These are phyloP conservation scores for Glutinoglossum americanum DNA, from an alignment of 495 filamentous ascomycete species.

Conservation along the genomic window DNA sequence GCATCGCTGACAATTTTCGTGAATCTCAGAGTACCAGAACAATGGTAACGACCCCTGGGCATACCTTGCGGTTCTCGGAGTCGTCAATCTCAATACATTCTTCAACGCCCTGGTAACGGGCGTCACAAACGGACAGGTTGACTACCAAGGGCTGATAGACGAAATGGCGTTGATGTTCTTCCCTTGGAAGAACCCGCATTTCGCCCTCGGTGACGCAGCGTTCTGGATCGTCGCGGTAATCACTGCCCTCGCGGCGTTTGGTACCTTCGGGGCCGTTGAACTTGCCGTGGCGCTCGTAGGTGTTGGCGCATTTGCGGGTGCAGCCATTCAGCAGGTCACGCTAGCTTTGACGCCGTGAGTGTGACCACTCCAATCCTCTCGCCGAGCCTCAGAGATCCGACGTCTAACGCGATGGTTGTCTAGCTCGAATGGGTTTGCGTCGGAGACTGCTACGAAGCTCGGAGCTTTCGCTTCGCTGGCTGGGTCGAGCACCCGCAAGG, in stretches of 20 bases:
- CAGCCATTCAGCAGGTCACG: neutral
- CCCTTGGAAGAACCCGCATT: slow-evolving; percentile 5
- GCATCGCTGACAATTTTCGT: neutral
- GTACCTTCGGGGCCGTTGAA: neutral
- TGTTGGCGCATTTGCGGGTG: neutral
- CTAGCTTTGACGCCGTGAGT: neutral
- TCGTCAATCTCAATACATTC: slow-evolving; percentile 3
- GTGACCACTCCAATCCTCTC: neutral
- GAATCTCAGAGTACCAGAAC: neutral
- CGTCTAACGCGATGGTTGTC: too few relatives aligned
- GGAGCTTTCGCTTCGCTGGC: neutral
- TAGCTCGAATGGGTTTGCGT: neutral
- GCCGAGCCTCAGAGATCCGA: too few relatives aligned
- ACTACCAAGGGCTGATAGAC: neutral
- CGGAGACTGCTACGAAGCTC: neutral
- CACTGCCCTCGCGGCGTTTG: neutral
- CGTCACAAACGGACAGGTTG: slow-evolving; percentile 4
- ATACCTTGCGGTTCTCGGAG: neutral
- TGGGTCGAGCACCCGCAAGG: neutral
- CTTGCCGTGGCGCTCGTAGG: neutral
- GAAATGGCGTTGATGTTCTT: slow-evolving; percentile 1
- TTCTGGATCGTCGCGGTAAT: slow-evolving; percentile 5
- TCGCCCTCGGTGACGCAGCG: neutral
- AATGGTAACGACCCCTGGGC: neutral
- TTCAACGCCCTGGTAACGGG: slow-evolving; percentile 3